These are phyloP conservation scores for Diaporthe humulicola DNA, from an alignment of 2,329 filamentous ascomycete genomes.

Conservation along the genomic window DNA sequence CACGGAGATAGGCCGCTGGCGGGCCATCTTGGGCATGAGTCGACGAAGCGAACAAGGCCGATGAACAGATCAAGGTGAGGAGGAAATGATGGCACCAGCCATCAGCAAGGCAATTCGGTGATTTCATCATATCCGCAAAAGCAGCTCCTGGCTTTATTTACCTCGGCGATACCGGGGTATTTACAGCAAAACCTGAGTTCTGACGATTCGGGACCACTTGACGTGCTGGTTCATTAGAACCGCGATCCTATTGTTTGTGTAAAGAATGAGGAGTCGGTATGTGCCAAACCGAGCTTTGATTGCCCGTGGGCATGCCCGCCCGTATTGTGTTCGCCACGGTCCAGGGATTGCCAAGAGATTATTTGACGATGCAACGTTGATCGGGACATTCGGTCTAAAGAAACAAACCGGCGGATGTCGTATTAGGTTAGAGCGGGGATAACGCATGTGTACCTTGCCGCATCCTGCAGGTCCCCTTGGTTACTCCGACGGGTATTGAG, in stretches of 20 bases:
- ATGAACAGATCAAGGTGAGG: background rate
- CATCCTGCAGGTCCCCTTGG: too few species aligned
- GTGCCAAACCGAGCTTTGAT: background rate
- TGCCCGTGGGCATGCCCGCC: background rate
- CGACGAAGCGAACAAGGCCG: background rate
- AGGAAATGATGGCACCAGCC: background rate
- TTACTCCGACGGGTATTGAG: background rate
- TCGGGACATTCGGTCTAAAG: background rate
- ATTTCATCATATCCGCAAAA: background rate
- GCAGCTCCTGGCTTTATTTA: background rate
- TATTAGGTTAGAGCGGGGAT: background rate
- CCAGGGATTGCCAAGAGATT: background rate
- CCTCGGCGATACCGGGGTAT: background rate
- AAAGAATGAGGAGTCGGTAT: background rate
- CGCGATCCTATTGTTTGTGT: background rate
- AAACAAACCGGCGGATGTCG: background rate
- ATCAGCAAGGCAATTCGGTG: background rate
- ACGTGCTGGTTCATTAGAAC: too few species aligned
- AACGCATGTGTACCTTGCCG: background rate
- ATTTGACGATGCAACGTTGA: conserved; percentile 18
- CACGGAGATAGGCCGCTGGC: conserved; percentile 43
- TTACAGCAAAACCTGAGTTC: background rate
- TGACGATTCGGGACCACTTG: background rate
- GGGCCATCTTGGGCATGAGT: conserved; percentile 30
- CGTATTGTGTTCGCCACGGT: background rate